Evolutionary conservation across 768 basidiomycete species (phyloP).

Genomic region (Agrocybe praecox): DNA sequence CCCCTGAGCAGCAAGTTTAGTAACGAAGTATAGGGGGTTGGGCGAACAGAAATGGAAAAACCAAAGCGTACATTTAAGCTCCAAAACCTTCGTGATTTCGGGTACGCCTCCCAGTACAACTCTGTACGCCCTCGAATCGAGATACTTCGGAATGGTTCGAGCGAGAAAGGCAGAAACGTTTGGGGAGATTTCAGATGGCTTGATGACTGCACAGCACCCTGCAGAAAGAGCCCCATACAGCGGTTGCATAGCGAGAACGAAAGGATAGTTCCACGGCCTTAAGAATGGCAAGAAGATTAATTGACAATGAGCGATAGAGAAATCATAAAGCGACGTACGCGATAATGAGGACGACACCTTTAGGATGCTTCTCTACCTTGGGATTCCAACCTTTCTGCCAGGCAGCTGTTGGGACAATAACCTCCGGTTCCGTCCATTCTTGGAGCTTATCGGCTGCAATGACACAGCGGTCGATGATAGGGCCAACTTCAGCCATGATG

Average conservation of each 20-base stretch:
- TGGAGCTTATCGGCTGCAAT: conserved; percentile 52
- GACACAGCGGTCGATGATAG: conserved; percentile 42
- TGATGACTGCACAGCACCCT: conserved; percentile 68
- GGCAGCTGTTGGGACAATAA: conserved; percentile 33
- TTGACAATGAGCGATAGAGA: too few relatives aligned
- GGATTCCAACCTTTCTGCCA: conserved; percentile 56
- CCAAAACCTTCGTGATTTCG: conserved; percentile 56
- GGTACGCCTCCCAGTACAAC: conserved; percentile 62
- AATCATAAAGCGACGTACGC: conserved; percentile 46
- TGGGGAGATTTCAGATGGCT: conserved; percentile 65
- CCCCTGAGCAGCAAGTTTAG: conserved; percentile 21
- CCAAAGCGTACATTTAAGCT: conserved; percentile 43
- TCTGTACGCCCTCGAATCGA: conserved; percentile 49
- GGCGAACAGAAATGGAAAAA: too few relatives aligned
- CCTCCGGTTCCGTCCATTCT: conserved; percentile 56
- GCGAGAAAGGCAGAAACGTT: conserved; percentile 51
- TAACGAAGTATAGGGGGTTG: not conserved
- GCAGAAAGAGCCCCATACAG: conserved; percentile 74
- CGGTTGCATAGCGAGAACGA: conserved; percentile 57
- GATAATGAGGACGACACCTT: conserved; percentile 63
- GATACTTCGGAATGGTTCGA: conserved; percentile 52
- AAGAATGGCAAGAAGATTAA: not conserved
- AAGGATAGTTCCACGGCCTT: conserved; percentile 73
- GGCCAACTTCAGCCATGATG: conserved; percentile 45
- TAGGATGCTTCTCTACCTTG: conserved; percentile 55